Evolutionary conservation across 306 rosid species (phyloP).

Genomic region (Delonix regia): DNA sequence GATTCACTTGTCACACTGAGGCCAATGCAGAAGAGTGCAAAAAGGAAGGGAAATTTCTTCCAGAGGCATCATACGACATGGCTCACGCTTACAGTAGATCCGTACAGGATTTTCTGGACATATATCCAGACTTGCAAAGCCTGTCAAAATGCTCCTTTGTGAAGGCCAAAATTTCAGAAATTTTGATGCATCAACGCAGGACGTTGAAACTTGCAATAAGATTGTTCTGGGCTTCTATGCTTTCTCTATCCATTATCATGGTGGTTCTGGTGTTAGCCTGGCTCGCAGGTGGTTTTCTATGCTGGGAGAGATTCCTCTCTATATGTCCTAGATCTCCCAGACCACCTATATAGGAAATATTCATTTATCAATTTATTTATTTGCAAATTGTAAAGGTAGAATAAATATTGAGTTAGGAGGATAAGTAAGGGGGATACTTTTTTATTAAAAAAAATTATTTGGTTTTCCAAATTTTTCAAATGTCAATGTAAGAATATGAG

Average conservation of each 20-base stretch:
- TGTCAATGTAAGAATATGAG: conserved; percentile 1
- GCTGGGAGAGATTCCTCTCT: conserved; percentile 42
- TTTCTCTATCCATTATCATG: conserved; percentile 67
- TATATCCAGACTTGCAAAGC: conserved; percentile 64
- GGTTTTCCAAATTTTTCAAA: not conserved
- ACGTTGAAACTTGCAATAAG: conserved; percentile 45
- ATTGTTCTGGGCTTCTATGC: conserved; percentile 57
- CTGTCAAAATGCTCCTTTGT: conserved; percentile 59
- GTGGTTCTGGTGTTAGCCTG: conserved; percentile 48
- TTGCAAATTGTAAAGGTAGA: conserved; percentile 2
- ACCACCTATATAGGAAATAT: conserved; percentile 14
- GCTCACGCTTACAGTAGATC: conserved; percentile 67
- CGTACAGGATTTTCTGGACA: conserved; percentile 57
- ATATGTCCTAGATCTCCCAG: conserved; percentile 29
- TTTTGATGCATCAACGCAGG: conserved; percentile 65
- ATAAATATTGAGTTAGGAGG: not conserved
- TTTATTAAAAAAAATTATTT: no score
- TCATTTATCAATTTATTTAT: conserved; percentile 19
- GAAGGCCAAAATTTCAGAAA: conserved; percentile 49
- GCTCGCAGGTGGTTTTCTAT: conserved; percentile 49
- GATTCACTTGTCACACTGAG: conserved; percentile 44
- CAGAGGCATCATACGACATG: conserved; percentile 51
- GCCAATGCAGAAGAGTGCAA: conserved; percentile 39
- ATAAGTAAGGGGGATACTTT: not conserved
- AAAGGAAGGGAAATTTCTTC: conserved; percentile 51